Base-by-base conservation (phyloP, 2,329 filamentous ascomycete genomes). In the Xylariomycetidae sp. region DNA sequence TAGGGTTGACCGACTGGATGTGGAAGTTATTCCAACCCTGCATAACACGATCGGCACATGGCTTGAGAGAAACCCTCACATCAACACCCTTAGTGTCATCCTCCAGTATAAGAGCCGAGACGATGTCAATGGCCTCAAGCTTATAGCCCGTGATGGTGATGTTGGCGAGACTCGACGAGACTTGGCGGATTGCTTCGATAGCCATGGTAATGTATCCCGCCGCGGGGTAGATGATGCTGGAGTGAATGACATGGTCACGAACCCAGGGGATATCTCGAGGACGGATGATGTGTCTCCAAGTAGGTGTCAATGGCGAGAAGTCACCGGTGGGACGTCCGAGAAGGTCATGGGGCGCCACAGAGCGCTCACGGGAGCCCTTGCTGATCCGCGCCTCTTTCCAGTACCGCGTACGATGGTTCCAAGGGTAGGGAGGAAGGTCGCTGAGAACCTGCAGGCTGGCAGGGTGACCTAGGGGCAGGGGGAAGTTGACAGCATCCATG, bases 381-480 rank as follows among this genome's bases (percentile, higher is more conserved):
- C 29, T 36, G 8, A 31, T n/a, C 5, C 34, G 34, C 12, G 22
- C 23, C 13, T 36, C 34, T 12, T 26, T 17, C 27, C 29, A 36
- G 16, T 27, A 29, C 17, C 23, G 29, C 5, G 32, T 19, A 10
- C 49, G 57, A 31, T 60, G 52, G 9, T 40, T 50, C 2, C 54
- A 39, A 0, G 59, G 59, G 4, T 36, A 36, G 10, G 27, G 23
- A 3, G 34, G 31, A 3, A 34, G 25, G 29, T 28, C 16, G 4
- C 25, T 15, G 13, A 34, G 25, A 17, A 26, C 28, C 6, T 20
- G n/a, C 17, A n/a, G n/a, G n/a, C n/a, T n/a, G n/a, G n/a, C n/a
- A n/a, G n/a, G n/a, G n/a, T n/a, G n/a, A n/a, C n/a, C n/a, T n/a
- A n/a, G n/a, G n/a, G 19, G n/a, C 19, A 22, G 17, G n/a, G 31